phyloP scores from a whole-genome alignment of 768 basidiomycete genomes.

The Psilocybe sp. region DNA sequence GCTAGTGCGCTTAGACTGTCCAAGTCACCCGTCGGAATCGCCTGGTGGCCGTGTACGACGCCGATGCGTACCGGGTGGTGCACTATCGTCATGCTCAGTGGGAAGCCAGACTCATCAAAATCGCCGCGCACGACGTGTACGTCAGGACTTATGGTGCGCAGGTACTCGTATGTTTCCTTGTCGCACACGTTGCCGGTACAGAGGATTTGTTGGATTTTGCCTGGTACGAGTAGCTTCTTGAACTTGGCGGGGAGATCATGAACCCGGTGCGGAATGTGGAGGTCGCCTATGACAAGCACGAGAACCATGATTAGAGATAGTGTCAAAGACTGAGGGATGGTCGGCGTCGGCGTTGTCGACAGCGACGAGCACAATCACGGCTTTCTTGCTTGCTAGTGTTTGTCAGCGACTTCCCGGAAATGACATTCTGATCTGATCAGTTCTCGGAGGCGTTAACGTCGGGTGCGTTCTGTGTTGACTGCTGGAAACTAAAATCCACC shows the following conservation, averaged over 20 bases:
- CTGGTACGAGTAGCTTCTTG: constrained; percentile 92
- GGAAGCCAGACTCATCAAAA: constrained; percentile 87
- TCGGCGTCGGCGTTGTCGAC: too few relatives aligned
- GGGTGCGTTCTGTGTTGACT: too few relatives aligned
- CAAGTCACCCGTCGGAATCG: constrained; percentile 86
- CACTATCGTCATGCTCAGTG: constrained; percentile 73
- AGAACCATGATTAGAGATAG: constrained; percentile 62
- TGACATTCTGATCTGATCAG: too few relatives aligned
- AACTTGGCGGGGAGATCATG: constrained; percentile 96
- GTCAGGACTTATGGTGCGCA: constrained; percentile 90
- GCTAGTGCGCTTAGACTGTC: constrained; percentile 88
- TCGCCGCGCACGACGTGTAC: constrained; percentile 92
- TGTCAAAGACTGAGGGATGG: too few relatives aligned
- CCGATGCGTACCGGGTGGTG: constrained; percentile 91
- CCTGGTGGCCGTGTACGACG: constrained; percentile 91
- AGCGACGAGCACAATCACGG: too few relatives aligned
- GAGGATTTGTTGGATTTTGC: constrained; percentile 97
- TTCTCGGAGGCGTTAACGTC: too few relatives aligned
- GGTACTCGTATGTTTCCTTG: constrained; percentile 95
- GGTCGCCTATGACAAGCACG: constrained; percentile 94
- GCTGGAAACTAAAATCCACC: too few relatives aligned
- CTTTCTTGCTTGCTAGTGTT: too few relatives aligned
- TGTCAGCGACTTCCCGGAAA: too few relatives aligned
- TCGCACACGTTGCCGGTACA: constrained; percentile 98
- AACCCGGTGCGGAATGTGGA: constrained; percentile 88